Evolutionary conservation across 805 yeast species (phyloP).

Genomic region (Metschnikowia drakensbergensis): DNA sequence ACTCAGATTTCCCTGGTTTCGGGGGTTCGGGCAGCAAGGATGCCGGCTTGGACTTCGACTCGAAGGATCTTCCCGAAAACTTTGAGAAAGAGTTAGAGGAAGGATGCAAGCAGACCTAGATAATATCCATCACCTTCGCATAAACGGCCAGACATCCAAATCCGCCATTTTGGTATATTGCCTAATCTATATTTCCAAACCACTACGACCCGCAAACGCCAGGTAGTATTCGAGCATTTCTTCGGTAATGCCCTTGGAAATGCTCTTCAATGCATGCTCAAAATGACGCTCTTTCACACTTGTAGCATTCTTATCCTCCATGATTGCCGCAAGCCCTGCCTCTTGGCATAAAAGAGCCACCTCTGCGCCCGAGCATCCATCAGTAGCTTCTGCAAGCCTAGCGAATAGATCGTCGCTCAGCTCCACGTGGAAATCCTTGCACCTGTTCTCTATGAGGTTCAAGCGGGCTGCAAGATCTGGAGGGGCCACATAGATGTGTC

Average conservation of each 20-base stretch:
- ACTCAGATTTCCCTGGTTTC: conserved; percentile 44
- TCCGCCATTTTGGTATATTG: neutral
- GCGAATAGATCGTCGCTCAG: conserved; percentile 42
- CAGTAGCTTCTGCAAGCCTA: conserved; percentile 58
- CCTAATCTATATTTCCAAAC: conserved; percentile 21
- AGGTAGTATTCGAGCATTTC: conserved; percentile 80
- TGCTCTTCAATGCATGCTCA: conserved; percentile 59
- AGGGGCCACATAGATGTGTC: conserved; percentile 89
- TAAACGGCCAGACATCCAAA: neutral
- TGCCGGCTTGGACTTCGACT: conserved; percentile 44
- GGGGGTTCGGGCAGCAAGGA: conserved; percentile 38
- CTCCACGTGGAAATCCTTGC: conserved; percentile 56
- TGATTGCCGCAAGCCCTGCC: conserved; percentile 91
- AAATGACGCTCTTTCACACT: conserved; percentile 65
- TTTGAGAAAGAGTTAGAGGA: conserved; percentile 52
- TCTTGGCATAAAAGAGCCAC: conserved; percentile 89
- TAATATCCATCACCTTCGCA: neutral
- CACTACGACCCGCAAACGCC: conserved; percentile 45
- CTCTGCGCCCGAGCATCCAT: conserved; percentile 97
- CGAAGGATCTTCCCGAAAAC: conserved; percentile 52
- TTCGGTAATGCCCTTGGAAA: conserved; percentile 74
- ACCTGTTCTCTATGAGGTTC: conserved; percentile 70
- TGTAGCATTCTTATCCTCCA: conserved; percentile 60
- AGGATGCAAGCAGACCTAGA: conserved; percentile 46
- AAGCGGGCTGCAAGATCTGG: conserved; percentile 80